A percentile compares a stretch with the other conserved stretches of the same genome.
phyloP scores from a whole-genome alignment of 768 basidiomycete species.

The Termitomyces sp. region DNA sequence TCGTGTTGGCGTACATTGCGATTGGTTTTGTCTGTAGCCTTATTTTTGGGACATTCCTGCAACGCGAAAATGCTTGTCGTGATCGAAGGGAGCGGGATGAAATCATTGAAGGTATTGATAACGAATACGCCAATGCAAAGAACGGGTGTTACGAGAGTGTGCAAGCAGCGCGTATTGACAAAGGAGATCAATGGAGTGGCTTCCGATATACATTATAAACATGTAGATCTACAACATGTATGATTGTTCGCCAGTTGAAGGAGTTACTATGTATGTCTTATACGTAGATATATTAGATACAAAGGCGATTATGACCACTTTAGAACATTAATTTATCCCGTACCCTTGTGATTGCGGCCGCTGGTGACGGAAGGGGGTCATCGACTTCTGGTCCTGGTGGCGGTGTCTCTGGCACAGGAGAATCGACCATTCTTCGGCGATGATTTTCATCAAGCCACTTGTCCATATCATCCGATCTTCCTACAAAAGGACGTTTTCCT shows the following conservation, averaged over 20 bases:
- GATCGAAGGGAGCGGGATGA: slow-evolving; percentile 69
- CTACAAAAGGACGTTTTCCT: slow-evolving; percentile 78
- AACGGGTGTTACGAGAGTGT: slow-evolving; percentile 52
- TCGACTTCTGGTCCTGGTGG: slow-evolving; percentile 29
- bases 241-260: neutral
- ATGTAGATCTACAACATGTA: slow-evolving; percentile 5
- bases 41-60: slow-evolving; percentile 41
- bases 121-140: slow-evolving; percentile 35
- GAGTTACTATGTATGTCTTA: slow-evolving; percentile 6
- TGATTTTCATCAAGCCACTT: slow-evolving; percentile 89
- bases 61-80: slow-evolving; percentile 53
- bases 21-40: slow-evolving; percentile 55
- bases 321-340: slow-evolving; percentile 19
- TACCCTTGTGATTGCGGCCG: slow-evolving; percentile 36
- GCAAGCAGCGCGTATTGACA: slow-evolving; percentile 53
- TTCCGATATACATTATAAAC: slow-evolving; percentile 56
- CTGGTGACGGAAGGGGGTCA: slow-evolving; percentile 43
- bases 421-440: slow-evolving; percentile 41
- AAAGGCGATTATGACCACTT: slow-evolving; percentile 15
- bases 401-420: slow-evolving; percentile 15
- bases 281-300: slow-evolving; percentile 23
- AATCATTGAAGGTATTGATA: slow-evolving; percentile 46
- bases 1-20: slow-evolving; percentile 64
- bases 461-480: slow-evolving; percentile 89
- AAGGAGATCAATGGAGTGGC: slow-evolving; percentile 75